Base-by-base conservation (phyloP, 1,139 yeast species). In the Blastobotrys malaysiensis region DNA sequence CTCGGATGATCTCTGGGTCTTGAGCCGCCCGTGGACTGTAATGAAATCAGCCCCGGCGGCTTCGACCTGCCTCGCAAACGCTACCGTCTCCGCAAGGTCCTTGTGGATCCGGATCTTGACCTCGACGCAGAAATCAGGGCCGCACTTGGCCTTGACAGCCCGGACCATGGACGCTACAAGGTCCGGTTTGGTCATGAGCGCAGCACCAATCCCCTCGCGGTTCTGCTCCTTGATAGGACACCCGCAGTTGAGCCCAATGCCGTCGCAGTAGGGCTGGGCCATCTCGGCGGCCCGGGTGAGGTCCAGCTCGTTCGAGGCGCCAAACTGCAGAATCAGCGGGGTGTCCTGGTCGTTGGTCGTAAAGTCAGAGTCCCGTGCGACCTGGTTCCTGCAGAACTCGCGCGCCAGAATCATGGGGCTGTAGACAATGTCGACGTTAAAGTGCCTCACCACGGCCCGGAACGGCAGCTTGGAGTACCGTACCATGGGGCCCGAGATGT, bases 371-470 rank as follows among this genome's bases (percentile, higher is more conserved):
- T 81, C 69, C 55, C 99, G 76, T 1, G 99, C 99, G 48, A 80
- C 77, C 24, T 78, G 81, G 69, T 90, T 88, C 50, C 98, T 76
- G 2, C 89, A 96, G 77, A 90, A 93, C 70, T 93, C 99, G 52
- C 98, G 75, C 1, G 98, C 98, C 49, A 93, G 74, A 46, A 93
- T 90, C 99, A 93, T 93, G 4, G 99, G 99, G 0, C 96, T 83
- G 66, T 93, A 93, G 3, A 89, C 95, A 9, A 93, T 83, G 66
- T 91, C 97, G 48, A 84, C 82, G 55, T 79, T 76, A 67, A 83
- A 90, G 51, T 84, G 83, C 46, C 97, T 77, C 13, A 91, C 81
- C 5, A 88, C 73, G 57, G 88, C 88, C 50, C 99, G 78, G 66
- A 93, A 93, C 3, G 99, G 97, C 46, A 95, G 78, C 69, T 93